phyloP scores from a whole-genome alignment of 2,329 filamentous ascomycete genomes.

The Exophiala calicioides region DNA sequence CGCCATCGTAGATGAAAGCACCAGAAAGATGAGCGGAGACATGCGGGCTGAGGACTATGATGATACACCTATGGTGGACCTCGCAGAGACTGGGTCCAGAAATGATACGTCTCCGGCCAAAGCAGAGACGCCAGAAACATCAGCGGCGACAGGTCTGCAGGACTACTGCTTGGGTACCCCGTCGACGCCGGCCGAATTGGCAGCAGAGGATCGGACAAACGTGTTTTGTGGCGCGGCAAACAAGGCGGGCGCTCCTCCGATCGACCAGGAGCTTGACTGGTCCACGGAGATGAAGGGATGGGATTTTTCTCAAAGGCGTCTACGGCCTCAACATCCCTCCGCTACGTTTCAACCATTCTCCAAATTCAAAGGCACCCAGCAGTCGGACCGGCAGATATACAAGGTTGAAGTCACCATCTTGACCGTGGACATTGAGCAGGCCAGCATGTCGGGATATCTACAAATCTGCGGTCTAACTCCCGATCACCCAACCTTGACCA shows the following conservation, averaged over 20 bases:
- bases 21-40: conserved; percentile 4
- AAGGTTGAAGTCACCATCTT: conserved; percentile 97
- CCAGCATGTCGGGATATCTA: conserved; percentile 90
- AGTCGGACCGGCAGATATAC: conserved; percentile 89
- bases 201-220: conserved; percentile 1
- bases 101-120: not conserved
- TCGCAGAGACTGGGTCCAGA: not conserved
- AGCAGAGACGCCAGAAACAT: not conserved
- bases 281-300: conserved; percentile 18
- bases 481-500: conserved; percentile 95
- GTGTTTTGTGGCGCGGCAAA: not conserved
- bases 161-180: not conserved
- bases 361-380: conserved; percentile 85
- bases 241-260: conserved; percentile 18
- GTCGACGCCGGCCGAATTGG: conserved; percentile 7
- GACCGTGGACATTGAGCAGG: conserved; percentile 90
- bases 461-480: conserved; percentile 97
- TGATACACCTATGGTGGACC: not conserved
- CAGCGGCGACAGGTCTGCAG: not conserved
- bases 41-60: not conserved
- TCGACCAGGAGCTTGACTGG: conserved; percentile 28
- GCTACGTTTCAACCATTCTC: conserved; percentile 85
- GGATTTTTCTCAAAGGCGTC: conserved; percentile 28
- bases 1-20: conserved; percentile 3
- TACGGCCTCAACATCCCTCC: conserved; percentile 73